Percentiles rank a stretch among this genome's conserved stretches.
These are phyloP conservation scores for Helichrysum umbraculigerum DNA, from an alignment of 129 eudicot genomes.

Conservation along the genomic window DNA sequence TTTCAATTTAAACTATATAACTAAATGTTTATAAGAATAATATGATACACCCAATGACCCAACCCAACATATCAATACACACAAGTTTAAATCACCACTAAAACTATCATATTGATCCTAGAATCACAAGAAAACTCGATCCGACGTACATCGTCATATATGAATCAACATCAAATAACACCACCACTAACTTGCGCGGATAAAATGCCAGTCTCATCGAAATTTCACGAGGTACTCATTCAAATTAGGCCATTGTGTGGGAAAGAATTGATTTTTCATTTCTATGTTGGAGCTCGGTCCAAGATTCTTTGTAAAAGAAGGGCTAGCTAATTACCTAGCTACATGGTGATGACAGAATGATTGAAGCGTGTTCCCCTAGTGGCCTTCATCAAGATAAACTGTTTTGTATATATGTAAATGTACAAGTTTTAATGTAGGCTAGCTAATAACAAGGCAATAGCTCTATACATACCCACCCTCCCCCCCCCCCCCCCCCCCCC, in stretches of 20 bases:
- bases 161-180: no score
- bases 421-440: constrained; percentile 15
- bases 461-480: neutral
- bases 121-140: no score
- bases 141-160: no score
- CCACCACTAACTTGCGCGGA: no score
- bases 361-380: constrained; percentile 38
- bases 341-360: constrained; percentile 27
- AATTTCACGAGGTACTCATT: no score
- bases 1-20: neutral
- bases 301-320: constrained; percentile 30
- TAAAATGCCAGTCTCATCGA: no score
- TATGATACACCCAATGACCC: no score
- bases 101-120: no score
- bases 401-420: constrained; percentile 25
- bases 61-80: neutral
- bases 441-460: constrained; percentile 17
- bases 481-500: no score
- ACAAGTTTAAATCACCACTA: neutral
- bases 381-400: constrained; percentile 34
- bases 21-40: neutral
- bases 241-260: constrained; percentile 8
- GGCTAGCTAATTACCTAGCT: constrained; percentile 25
- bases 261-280: neutral
- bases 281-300: neutral